Evolutionary conservation across 2,329 filamentous ascomycete genomes (phyloP), one percentile per base, ranked within the genome.

Genomic region (Penicillium sp.): DNA sequence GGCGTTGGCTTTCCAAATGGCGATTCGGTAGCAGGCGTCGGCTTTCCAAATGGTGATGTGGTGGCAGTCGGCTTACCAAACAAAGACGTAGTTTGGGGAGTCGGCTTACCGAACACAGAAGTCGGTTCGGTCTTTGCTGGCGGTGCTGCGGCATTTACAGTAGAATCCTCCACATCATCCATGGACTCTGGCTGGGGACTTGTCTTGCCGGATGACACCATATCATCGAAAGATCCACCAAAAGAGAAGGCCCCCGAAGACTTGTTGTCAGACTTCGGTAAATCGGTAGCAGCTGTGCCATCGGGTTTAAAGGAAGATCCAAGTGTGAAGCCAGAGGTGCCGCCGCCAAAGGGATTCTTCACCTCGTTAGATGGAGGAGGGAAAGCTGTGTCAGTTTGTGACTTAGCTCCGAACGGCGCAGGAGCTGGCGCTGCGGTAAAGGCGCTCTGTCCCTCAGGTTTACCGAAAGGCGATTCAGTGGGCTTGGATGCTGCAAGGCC

Each of bases 261-360:
- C 45, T 75, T 76, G n/a, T 70, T 67, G 3, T 61, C 64, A 47
- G 67, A 66, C 44, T 75, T 76, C 15, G 71, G 67, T 4, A 60
- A 63, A 64, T 78, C 77, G 54, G 72, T 72, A 25, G 62, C 69
- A 52, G 74, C 71, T 14, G 69, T 71, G 8, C 68, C 71, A 54
- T 79, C 77, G 3, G 66, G 67, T 60, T 78, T 78, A 57, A 80
- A 79, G 11, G 72, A 72, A 23, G 78, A 77, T 2, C 73, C 74
- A 22, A 80, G 60, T 7, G 67, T 68, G 59, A 81, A 81, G n/a
- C 66, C 66, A 55, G 64, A 55, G 14, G 62, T 20, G 27, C 65
- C 43, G 25, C 65, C 41, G 5, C 69, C 71, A 49, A 75, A 73
- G 0, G 64, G 49, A 27, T 64, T 65, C 49, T 68, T 70, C 22